Conservation (phyloP, 2,329 filamentous ascomycete species). For the Xylariaceae sp. region DNA sequence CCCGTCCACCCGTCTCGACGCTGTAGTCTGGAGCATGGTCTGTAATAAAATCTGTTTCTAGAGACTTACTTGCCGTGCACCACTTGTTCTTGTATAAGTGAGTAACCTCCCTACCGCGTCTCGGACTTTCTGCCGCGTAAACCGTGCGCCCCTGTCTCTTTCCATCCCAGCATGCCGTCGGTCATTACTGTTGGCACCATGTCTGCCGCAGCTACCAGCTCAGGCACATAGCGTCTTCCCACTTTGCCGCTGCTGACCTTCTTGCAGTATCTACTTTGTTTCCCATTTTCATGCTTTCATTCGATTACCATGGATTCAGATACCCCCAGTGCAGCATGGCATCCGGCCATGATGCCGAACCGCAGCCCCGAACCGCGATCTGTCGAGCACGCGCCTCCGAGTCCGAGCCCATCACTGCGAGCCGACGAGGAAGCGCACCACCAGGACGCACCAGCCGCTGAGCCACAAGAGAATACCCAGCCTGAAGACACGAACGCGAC, state of each 20-base stretch:
- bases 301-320: slow-evolving; percentile 34
- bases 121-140: not conserved
- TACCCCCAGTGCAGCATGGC: slow-evolving; percentile 37
- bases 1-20: not conserved
- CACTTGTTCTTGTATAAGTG: slow-evolving; percentile 1
- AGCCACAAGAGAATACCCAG: slow-evolving; percentile 8
- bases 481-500: slow-evolving; percentile 10
- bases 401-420: slow-evolving; percentile 3
- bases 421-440: not conserved
- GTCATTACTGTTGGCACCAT: too few species aligned
- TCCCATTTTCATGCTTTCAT: slow-evolving; percentile 19
- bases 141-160: not conserved
- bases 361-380: slow-evolving; percentile 13
- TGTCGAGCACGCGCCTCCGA: slow-evolving; percentile 4
- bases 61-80: not conserved
- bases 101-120: not conserved
- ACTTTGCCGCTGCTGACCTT: not conserved
- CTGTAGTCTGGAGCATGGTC: not conserved
- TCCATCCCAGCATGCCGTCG: not conserved
- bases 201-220: not conserved
- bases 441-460: slow-evolving; percentile 5
- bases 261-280: slow-evolving; percentile 2
- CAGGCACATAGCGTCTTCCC: not conserved
- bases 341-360: slow-evolving; percentile 46
- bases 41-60: not conserved